These are phyloP conservation scores for Fusarium oligoseptatum DNA, from an alignment of 2,329 filamentous ascomycete genomes.

Conservation along the genomic window DNA sequence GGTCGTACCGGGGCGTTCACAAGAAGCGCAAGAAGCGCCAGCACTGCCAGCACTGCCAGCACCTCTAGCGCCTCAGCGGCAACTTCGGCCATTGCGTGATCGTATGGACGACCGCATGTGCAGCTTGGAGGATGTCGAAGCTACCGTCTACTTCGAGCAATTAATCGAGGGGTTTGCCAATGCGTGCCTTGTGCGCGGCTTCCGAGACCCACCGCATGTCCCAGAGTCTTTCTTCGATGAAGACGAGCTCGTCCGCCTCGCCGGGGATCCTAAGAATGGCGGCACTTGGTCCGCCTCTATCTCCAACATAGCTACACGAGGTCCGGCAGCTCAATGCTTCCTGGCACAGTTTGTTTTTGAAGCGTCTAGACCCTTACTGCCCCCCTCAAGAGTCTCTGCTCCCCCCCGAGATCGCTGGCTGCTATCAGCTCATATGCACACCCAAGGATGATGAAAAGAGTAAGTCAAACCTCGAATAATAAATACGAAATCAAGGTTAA, in stretches of 20 bases:
- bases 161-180: background rate
- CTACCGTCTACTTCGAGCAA: background rate
- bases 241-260: background rate
- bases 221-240: background rate
- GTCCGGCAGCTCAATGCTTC: background rate
- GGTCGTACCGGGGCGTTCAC: no score
- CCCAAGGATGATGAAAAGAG: background rate
- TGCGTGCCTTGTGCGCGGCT: background rate
- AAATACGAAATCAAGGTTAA: background rate
- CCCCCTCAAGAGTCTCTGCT: background rate
- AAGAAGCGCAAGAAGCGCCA: no score
- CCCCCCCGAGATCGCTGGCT: background rate
- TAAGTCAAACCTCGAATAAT: background rate
- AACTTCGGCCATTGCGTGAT: no score
- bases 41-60: no score
- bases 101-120: no score
- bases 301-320: background rate
- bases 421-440: background rate
- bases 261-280: background rate
- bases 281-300: background rate
- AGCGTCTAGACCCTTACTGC: background rate
- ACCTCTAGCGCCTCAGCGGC: no score
- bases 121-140: no score
- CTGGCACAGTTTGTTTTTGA: background rate
- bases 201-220: background rate